Evolutionary conservation across 2,329 filamentous ascomycete species (phyloP).

Genomic region (Monosporascus sp.): DNA sequence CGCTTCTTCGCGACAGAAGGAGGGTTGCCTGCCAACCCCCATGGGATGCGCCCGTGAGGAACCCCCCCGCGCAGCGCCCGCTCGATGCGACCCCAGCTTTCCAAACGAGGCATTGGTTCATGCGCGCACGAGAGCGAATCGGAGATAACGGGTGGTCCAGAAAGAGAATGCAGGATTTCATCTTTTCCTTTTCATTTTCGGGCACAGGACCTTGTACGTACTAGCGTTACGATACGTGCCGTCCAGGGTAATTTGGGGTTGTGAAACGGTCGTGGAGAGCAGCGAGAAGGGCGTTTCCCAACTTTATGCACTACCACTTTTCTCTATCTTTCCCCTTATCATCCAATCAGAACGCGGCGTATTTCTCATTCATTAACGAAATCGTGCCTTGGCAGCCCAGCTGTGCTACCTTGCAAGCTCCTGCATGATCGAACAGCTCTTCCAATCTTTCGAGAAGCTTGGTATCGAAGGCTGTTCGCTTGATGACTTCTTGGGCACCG

Average conservation of each 20-base stretch:
- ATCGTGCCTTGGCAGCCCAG: conserved; percentile 14
- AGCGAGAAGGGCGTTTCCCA: too few species aligned
- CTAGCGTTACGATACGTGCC: background rate
- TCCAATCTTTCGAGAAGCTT: too few species aligned
- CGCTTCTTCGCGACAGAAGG: too few species aligned
- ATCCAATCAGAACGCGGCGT: conserved; percentile 12
- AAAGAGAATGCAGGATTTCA: background rate
- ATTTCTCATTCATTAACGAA: conserved; percentile 20
- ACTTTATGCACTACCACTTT: background rate
- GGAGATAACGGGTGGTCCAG: too few species aligned
- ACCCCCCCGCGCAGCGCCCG: too few species aligned
- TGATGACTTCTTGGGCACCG: too few species aligned
- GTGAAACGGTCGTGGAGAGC: background rate
- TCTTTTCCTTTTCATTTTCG: background rate
- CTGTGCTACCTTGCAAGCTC: background rate
- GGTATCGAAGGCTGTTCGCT: too few species aligned
- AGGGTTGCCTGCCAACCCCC: background rate
- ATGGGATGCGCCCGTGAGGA: background rate
- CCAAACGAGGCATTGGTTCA: background rate
- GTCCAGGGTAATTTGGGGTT: background rate
- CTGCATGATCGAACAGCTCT: background rate
- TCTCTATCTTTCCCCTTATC: conserved; percentile 12
- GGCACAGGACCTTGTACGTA: background rate
- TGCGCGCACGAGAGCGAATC: too few species aligned
- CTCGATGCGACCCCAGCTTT: background rate